Percentiles rank a stretch among this genome's conserved stretches.
phyloP scores from a whole-genome alignment of 148 eudicot genomes.

The Diospyros lotus region DNA sequence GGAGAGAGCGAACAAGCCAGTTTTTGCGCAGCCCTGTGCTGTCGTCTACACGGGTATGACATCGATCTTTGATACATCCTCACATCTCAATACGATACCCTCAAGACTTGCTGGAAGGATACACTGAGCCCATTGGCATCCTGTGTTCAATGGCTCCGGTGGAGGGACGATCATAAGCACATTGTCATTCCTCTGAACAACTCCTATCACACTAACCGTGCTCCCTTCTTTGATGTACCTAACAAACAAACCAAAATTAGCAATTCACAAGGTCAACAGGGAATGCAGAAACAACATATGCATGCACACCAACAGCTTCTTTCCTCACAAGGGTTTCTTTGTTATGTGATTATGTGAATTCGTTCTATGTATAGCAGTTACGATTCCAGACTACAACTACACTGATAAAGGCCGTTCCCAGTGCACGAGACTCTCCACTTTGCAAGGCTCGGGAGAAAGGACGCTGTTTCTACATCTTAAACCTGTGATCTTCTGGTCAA shows the following conservation, averaged over 20 bases:
- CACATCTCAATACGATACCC: constrained; percentile 88
- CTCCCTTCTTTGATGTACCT: constrained; percentile 98
- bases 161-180: constrained; percentile 95
- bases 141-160: constrained; percentile 74
- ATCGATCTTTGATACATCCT: constrained; percentile 83
- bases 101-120: constrained; percentile 86
- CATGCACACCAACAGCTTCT: neutral
- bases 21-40: neutral
- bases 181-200: constrained; percentile 82
- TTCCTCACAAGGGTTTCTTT: neutral
- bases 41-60: constrained; percentile 63
- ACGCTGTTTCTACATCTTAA: too few species aligned
- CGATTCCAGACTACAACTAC: neutral
- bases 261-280: neutral
- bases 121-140: constrained; percentile 92
- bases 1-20: constrained; percentile 5
- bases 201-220: constrained; percentile 95
- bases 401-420: too few species aligned
- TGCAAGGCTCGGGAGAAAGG: too few species aligned
- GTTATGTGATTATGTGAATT: neutral
- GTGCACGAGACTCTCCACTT: too few species aligned
- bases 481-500: too few species aligned
- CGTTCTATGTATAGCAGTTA: neutral
- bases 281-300: neutral
- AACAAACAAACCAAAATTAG: neutral